A percentile compares a stretch with the other conserved stretches of the same genome.
phyloP scores from a whole-genome alignment of 768 basidiomycete genomes.

The Pulveroboletus sp. region DNA sequence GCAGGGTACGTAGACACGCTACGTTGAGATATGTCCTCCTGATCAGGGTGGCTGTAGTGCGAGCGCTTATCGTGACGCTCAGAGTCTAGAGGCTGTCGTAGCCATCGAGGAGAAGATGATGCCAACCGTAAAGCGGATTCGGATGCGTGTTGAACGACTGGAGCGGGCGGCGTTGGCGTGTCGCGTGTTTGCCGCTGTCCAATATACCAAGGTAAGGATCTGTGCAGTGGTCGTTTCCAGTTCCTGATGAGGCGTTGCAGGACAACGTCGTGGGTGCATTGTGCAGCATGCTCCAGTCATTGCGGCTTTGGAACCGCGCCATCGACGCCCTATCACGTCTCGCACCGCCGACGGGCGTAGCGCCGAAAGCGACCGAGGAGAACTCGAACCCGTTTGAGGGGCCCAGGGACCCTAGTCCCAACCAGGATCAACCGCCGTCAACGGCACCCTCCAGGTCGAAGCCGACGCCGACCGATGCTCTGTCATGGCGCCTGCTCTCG shows the following conservation, averaged over 20 bases:
- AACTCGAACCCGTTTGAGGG: constrained; percentile 57
- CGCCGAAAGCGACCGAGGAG: constrained; percentile 30
- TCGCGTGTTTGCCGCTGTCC: constrained; percentile 63
- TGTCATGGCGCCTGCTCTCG: constrained; percentile 77
- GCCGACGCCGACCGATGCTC: constrained; percentile 41
- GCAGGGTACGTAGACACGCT: constrained; percentile 46
- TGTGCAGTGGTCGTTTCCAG: neutral
- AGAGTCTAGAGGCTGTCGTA: constrained; percentile 41
- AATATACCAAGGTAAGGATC: constrained; percentile 53
- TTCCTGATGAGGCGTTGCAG: constrained; percentile 33
- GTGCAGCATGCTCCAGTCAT: constrained; percentile 58
- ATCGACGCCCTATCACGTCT: constrained; percentile 63
- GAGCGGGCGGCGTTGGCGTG: constrained; percentile 74
- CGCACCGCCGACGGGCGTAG: constrained; percentile 33
- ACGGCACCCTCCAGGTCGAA: constrained; percentile 9
- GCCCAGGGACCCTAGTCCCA: constrained; percentile 22
- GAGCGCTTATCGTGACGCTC: constrained; percentile 58
- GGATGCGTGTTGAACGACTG: constrained; percentile 52
- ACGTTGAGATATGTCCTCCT: neutral
- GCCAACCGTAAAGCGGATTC: constrained; percentile 54
- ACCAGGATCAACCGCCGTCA: constrained; percentile 26
- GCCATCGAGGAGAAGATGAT: constrained; percentile 43
- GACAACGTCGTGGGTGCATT: constrained; percentile 58
- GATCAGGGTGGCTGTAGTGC: constrained; percentile 32
- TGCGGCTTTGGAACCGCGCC: constrained; percentile 80